These are phyloP conservation scores for Hypocreales sp. DNA, from an alignment of 2,329 filamentous ascomycete genomes.

Conservation along the genomic window DNA sequence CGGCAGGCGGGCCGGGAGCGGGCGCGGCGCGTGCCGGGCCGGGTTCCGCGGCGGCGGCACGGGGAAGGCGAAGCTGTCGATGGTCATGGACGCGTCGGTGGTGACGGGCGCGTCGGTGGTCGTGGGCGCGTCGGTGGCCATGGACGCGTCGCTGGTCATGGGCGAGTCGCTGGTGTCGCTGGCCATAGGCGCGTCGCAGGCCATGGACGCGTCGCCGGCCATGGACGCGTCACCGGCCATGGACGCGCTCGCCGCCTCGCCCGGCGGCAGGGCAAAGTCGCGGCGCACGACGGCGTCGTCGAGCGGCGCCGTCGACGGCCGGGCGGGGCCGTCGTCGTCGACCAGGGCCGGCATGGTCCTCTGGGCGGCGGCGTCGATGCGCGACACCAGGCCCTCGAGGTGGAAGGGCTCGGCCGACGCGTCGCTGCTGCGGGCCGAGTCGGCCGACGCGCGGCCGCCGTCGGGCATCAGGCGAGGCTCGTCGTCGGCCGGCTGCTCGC, in stretches of 20 bases:
- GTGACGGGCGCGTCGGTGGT: too few species aligned
- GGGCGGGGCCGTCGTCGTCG: neutral
- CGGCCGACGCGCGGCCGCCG: constrained; percentile 8
- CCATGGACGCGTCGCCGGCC: too few species aligned
- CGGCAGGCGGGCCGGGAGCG: constrained; percentile 5
- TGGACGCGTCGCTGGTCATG: too few species aligned
- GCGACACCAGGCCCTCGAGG: constrained; percentile 28
- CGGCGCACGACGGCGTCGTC: constrained; percentile 9
- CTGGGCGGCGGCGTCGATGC: constrained; percentile 21
- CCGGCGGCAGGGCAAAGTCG: constrained; percentile 7
- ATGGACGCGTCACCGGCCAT: too few species aligned
- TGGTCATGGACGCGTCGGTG: neutral
- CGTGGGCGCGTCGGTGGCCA: too few species aligned
- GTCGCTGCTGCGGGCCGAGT: constrained; percentile 10
- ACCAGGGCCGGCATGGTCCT: neutral
- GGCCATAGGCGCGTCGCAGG: too few species aligned
- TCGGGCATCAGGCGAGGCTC: too few species aligned
- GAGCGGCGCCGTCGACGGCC: constrained; percentile 1
- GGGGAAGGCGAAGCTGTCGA: neutral
- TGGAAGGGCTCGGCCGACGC: constrained; percentile 34
- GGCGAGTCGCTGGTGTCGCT: too few species aligned
- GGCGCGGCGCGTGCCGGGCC: constrained; percentile 4
- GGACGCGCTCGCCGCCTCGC: too few species aligned
- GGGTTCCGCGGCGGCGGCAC: constrained; percentile 9
- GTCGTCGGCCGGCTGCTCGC: constrained; percentile 11